Evolutionary conservation across 768 basidiomycete genomes (phyloP).

Genomic region (Gymnopilus junonius): DNA sequence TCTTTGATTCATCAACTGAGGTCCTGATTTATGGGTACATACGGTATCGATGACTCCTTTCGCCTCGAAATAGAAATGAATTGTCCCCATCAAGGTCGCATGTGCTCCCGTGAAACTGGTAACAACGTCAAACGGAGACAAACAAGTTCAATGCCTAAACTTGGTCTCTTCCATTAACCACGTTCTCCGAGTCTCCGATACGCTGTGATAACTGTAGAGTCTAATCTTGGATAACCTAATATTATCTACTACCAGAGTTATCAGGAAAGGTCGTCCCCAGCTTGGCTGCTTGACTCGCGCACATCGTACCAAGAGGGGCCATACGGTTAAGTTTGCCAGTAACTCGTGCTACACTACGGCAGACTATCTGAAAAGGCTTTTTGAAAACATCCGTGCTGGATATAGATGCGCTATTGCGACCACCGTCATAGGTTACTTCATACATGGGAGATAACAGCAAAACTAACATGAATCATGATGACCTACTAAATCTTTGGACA

Average conservation of each 20-base stretch:
- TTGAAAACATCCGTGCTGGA: neutral
- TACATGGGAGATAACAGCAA: neutral
- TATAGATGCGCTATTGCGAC: neutral
- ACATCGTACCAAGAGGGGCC: neutral
- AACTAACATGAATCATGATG: too few species aligned
- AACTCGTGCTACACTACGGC: neutral
- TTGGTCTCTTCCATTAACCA: constrained; percentile 2
- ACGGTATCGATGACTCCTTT: neutral
- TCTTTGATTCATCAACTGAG: constrained; percentile 3
- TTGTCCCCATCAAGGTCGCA: neutral
- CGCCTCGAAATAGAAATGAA: neutral
- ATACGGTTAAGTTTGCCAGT: neutral
- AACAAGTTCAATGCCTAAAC: neutral
- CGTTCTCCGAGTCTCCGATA: neutral
- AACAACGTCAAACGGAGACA: neutral
- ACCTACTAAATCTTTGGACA: too few species aligned
- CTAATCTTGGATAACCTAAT: neutral
- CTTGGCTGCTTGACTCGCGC: neutral
- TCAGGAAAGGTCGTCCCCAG: neutral
- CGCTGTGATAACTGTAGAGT: neutral
- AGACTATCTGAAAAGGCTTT: neutral
- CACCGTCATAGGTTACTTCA: neutral
- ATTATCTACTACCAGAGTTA: neutral
- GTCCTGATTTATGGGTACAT: neutral
- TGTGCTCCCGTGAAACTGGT: neutral